Evolutionary conservation across 2,329 filamentous ascomycete genomes (phyloP).

Genomic region (Ilyonectria sp.): DNA sequence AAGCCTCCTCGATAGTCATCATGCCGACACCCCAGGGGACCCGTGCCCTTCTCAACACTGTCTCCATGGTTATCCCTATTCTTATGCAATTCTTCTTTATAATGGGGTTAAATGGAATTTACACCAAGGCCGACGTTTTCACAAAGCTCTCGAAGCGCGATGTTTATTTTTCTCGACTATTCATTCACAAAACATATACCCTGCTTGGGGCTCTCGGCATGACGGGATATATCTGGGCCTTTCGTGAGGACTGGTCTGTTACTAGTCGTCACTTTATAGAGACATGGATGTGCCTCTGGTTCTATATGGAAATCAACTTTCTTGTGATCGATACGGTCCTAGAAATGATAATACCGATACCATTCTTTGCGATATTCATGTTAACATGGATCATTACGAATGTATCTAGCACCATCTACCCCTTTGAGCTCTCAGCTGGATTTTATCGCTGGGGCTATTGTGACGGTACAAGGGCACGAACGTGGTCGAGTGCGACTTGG

Average conservation of each 20-base stretch:
- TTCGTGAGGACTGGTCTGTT: constrained; percentile 57
- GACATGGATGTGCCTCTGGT: constrained; percentile 53
- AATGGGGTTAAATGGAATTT: constrained; percentile 29
- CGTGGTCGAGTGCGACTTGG: no score
- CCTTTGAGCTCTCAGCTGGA: no score
- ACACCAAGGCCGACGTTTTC: constrained; percentile 2
- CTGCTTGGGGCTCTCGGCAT: constrained; percentile 55
- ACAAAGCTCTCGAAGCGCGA: no score
- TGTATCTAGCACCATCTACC: no score
- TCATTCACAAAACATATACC: constrained; percentile 48
- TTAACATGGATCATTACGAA: constrained; percentile 60
- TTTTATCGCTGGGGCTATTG: no score
- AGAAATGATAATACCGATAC: constrained; percentile 48
- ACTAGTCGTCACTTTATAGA: constrained; percentile 45
- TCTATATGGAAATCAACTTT: constrained; percentile 59
- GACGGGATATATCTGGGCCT: constrained; percentile 60
- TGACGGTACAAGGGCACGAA: no score
- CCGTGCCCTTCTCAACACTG: constrained; percentile 54
- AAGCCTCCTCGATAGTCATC: constrained; percentile 44
- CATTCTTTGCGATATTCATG: constrained; percentile 57
- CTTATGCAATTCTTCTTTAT: constrained; percentile 49
- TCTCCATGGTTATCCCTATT: constrained; percentile 53
- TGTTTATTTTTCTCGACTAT: constrained; percentile 41
- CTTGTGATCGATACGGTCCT: constrained; percentile 55
- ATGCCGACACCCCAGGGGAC: constrained; percentile 51